Conservation (phyloP, 2,329 filamentous ascomycete genomes). For the Aspergillus aculeatus region DNA sequence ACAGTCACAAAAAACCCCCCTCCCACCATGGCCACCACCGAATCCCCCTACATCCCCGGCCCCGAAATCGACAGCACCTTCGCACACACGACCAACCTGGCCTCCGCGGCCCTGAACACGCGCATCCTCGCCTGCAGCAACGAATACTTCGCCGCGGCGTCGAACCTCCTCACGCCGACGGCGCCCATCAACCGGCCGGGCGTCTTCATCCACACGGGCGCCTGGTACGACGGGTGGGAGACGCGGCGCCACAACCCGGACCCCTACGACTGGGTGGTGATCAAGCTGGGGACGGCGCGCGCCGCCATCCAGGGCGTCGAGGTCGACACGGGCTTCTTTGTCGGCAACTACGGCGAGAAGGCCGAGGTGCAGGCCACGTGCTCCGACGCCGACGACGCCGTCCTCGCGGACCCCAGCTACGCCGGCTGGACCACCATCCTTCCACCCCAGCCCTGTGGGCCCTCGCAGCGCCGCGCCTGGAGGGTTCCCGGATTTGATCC, state of each 20-base stretch:
- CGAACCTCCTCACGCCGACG: constrained; percentile 59
- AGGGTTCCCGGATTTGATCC: constrained; percentile 27
- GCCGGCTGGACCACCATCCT: constrained; percentile 42
- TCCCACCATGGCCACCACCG: constrained; percentile 11
- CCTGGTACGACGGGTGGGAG: constrained; percentile 67
- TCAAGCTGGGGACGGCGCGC: constrained; percentile 55
- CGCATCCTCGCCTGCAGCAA: constrained; percentile 57
- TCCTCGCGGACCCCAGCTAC: constrained; percentile 35
- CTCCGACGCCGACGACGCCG: constrained; percentile 26
- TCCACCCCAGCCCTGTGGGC: constrained; percentile 39
- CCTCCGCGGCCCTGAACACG: constrained; percentile 49
- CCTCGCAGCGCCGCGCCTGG: constrained; percentile 45
- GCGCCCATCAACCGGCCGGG: constrained; percentile 57
- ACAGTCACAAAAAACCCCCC: background rate
- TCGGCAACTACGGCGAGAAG: constrained; percentile 47
- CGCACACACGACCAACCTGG: constrained; percentile 53
- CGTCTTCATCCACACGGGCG: constrained; percentile 59
- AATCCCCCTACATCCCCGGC: constrained; percentile 37
- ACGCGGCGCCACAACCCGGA: constrained; percentile 60
- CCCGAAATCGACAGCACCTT: constrained; percentile 56
- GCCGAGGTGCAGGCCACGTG: constrained; percentile 41
- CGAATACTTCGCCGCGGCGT: constrained; percentile 61
- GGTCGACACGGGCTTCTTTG: constrained; percentile 47
- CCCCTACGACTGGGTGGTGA: constrained; percentile 60
- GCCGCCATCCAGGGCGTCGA: constrained; percentile 44